Evolutionary conservation across 345 rosid species (phyloP), one percentile per base, ranked within the genome.

Genomic region (Citrus glauca): DNA sequence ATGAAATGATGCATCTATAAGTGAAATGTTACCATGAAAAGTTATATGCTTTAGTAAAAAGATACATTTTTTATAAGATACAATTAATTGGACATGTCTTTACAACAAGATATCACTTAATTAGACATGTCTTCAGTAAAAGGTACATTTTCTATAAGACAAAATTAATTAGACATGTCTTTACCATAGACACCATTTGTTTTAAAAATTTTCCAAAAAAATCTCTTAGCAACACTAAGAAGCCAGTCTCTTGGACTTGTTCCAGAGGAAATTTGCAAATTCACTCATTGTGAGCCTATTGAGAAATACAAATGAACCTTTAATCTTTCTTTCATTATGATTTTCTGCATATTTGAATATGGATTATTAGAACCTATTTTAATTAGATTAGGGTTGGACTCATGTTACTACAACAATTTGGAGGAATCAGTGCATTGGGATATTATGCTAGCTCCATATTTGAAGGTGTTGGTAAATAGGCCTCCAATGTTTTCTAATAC

Each of bases 381-480:
- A 50, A 50, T 50, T 50, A 50, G 56, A 89, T 86, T 71, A 90
- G 88, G 56, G 78, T 83, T 24, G 91, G 86, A 42, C 75, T 86
- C 10, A 85, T 90, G 90, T 25, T 81, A 1, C 69, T 85, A 60
- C 85, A 79, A 65, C 89, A 90, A 73, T 77, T 86, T 45, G 81
- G 81, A 68, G 93, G 93, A 28, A 19, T 55, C 37, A 62, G 57
- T 77, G 90, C 78, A 8, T 42, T 83, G 24, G 5, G 72, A 10
- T 81, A 19, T 50, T 89, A 88, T 76, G 77, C 83, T 9, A 88
- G 85, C 73, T 63, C 75, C 59, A 79, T 88, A 6, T 81, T 82
- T 30, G 74, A 76, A 35, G 74, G 77, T 76, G 88, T 90, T 25
- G 88, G 93, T 88, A 85, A 66, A 56, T 74, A 6, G 37, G 1